Evolutionary conservation across 257 asterid genomes (phyloP).

Genomic region (Solanum raphanifolium): DNA sequence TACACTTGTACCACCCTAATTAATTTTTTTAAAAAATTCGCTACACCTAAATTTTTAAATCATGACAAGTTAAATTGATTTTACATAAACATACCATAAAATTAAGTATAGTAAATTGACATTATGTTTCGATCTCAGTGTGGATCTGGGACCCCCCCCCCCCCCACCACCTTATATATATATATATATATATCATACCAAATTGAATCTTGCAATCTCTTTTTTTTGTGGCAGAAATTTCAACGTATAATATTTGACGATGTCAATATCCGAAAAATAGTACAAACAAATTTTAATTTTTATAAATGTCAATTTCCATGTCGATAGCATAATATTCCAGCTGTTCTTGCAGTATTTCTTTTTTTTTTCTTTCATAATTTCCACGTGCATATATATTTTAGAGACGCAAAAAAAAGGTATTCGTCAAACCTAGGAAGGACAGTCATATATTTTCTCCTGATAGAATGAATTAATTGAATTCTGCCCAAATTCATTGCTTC

Average conservation of each 20-base stretch:
- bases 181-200: neutral
- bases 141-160: neutral
- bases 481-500: neutral
- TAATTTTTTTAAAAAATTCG: too few relatives aligned
- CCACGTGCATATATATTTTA: neutral
- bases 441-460: neutral
- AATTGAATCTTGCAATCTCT: neutral
- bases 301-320: neutral
- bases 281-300: neutral
- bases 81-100: neutral
- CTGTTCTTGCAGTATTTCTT: neutral
- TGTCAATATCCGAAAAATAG: neutral
- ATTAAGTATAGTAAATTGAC: neutral
- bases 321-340: neutral
- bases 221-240: neutral
- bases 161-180: too few relatives aligned
- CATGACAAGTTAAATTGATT: neutral
- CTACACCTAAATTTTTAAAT: neutral
- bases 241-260: neutral
- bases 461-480: neutral
- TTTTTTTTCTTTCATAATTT: neutral
- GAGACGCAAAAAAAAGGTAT: neutral
- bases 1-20: neutral
- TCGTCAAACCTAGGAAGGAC: neutral
- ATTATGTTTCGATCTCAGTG: neutral